Evolutionary conservation across 352 stramenopile species (phyloP), one percentile per base, ranked within the genome.

Genomic region (Phytophthora foliorum): DNA sequence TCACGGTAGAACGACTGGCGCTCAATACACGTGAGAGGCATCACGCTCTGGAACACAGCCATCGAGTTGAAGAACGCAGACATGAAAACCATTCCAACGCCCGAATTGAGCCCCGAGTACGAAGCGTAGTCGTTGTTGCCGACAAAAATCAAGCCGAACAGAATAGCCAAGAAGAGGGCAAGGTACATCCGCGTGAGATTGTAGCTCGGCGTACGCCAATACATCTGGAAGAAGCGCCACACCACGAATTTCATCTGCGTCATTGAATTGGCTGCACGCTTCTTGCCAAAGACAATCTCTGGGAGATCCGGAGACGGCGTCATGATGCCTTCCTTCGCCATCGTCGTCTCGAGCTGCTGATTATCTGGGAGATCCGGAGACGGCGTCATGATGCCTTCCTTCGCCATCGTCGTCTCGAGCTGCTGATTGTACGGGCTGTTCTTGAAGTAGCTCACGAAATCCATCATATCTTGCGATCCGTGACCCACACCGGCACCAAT

Each of bases 121-220:
- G 76, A 80, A 0, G 50, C 57, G 48, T 80, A 82, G n/a, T 74
- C 29, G 7, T 57, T 42, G 25, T 74, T 38, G 8, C 65, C 52
- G n/a, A 83, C 34, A 56, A 90, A 95, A 14, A 95, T 67, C 10
- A 89, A 32, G 22, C 77, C 85, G n/a, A 97, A 83, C 14, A 97
- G 67, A 21, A 96, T 46, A 1, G 80, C 86, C 51, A 96, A 81
- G n/a, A 90, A 59, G 14, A 75, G 38, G 48, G 72, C 90, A 9
- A 96, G 62, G 21, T 84, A 61, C 17, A 92, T 68, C 10, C 90
- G 77, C 0, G 82, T 80, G 2, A 91, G 49, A 56, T 89, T 95
- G 72, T 97, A 97, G 32, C 67, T 77, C 22, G 89, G 87, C 0
- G 72, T 81, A 19, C 75, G 72, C 75, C 75, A 82, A 57, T 82